Evolutionary conservation across 495 filamentous ascomycete species (phyloP), one percentile per base, ranked within the genome.

Genomic region (Pyrenopolyporus hunteri): DNA sequence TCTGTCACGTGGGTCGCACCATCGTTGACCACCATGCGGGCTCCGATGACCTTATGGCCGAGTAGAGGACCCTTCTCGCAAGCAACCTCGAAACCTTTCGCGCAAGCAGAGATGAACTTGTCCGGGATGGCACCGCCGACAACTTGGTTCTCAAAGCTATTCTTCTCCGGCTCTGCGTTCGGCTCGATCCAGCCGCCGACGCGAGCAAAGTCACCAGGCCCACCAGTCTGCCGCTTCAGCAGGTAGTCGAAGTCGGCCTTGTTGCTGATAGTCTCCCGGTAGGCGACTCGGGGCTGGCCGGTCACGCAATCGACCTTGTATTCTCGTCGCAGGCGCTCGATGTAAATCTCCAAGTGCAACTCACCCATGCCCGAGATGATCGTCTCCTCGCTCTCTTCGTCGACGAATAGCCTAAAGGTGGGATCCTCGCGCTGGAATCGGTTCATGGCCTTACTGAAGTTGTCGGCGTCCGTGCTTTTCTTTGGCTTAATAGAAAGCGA

Each of bases 281-380:
- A 99, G 16, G 95, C 92, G 55, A 99, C 95, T 74, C 97, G 94
- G 3, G 95, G 95, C 66, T 95, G 89, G 51, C 95, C 94, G n/a
- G 92, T 96, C 68, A 87, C 83, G 69, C 93, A 96, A 67, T 96
- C 93, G 51, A 97, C 93, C 60, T 87, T 88, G 81, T 99, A 99
- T 75, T 99, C 95, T 71, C 95, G 89, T 49, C 91, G 89, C 86
- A 99, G 95, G 65, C 95, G 93, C 79, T 99, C 95, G 32, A 98
- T 86, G 78, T 99, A 99, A 73, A 99, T 96, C 64, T 93, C 90
- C 19, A 99, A 83, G 75, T 99, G 95, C 56, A 99, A 74, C 73
- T 99, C 95, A 59, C 95, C 95, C 95, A 99, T 99, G 44, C 95
- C 95, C 36, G 89, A 93, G 73, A 99, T 98, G 73, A 99, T 94